These are phyloP conservation scores for Vitis vinifera DNA, from an alignment of 164 flowering plant species.

Conservation along the genomic window ASM3070453v1 NC_081815.1:906501-907000, in stretches of 20 bases:
- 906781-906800: neutral
- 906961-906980: constrained; percentile 71
- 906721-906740: neutral
- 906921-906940: constrained; percentile 98
- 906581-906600: neutral
- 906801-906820: neutral
- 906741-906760: neutral
- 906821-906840: neutral
- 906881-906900: neutral
- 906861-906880: neutral
- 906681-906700: constrained; percentile 65
- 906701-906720: neutral
- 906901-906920: constrained; percentile 7
- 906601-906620: constrained; percentile 43
- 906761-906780: neutral
- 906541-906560: neutral
- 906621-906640: constrained; percentile 87
- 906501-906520: constrained; percentile 93
- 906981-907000: constrained; percentile 92
- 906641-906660: constrained; percentile 84
- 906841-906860: neutral
- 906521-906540: constrained; percentile 15
- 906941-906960: constrained; percentile 90
- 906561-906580: neutral
- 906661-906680: constrained; percentile 77